Base-by-base conservation (phyloP, 2,329 filamentous ascomycete species). In the Alternaria sp. region DNA sequence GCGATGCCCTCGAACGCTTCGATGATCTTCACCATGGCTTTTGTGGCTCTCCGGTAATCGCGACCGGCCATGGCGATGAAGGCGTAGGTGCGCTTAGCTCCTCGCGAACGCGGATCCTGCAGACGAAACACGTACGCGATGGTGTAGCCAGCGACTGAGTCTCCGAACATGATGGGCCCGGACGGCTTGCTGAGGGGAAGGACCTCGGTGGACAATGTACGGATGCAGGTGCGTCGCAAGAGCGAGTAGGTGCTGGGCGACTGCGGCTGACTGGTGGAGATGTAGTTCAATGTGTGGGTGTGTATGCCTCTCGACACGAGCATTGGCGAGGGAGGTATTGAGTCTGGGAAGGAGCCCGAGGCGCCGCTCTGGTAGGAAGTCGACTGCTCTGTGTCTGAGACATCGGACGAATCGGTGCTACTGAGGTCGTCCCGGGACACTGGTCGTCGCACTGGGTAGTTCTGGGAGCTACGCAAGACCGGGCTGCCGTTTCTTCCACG, bases 41-140 rank as follows among this genome's bases (percentile, higher is more conserved):
- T 78, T 51, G 74, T 78, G 26, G 79, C 83, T 58, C 85, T 82
- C 79, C 85, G 86, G 59, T 86, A 84, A 61, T 88, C 86, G 59
- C 84, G 85, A 3, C 86, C 86, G 6, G 85, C 86, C 57, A 88
- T 81, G 12, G 86, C 86, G 55, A 88, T 81, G 26, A 88, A 80
- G 2, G 86, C 86, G 75, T 88, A 88, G 40, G 83, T 86, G 58
- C 86, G 83, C 62, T 84, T 81, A 62, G 85, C 83, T 36, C 86
- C 86, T 59, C 86, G 84, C 10, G 86, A 86, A 74, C 86, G 83
- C 15, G 86, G 85, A 69, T 88, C 86, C 13, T 85, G 84, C 17
- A 88, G 81, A 47, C 86, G 85, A 74, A 88, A 88, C 44, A 87
- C 83, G 71, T 87, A 88, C 45, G 86, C 86, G 56, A 88, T 86